Evolutionary conservation across 208 protist genomes (phyloP).

Genomic region (Naegleria fowleri): DNA sequence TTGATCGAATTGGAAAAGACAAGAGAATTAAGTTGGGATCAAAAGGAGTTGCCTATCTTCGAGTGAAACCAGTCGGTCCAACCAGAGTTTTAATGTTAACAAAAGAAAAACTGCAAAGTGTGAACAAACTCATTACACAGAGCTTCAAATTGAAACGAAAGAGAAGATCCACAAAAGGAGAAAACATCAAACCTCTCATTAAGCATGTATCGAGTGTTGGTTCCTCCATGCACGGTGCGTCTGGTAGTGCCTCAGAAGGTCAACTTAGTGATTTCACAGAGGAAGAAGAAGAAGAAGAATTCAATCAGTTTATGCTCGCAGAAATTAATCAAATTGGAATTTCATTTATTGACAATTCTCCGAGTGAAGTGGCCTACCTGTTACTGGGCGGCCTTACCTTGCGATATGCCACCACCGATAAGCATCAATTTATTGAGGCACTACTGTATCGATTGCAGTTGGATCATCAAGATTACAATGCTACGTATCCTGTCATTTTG

Average conservation of each 20-base stretch:
- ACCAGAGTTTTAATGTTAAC: conserved; percentile 5
- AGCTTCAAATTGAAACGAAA: not conserved
- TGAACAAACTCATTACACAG: not conserved
- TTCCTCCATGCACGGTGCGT: not conserved
- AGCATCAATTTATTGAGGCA: not conserved
- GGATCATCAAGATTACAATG: not conserved
- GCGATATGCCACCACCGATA: not conserved
- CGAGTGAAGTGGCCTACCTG: not conserved
- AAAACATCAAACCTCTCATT: not conserved
- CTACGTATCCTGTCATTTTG: not conserved
- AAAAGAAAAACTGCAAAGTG: not conserved
- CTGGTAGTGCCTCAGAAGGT: not conserved
- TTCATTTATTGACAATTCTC: conserved; percentile 18
- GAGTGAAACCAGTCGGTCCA: not conserved
- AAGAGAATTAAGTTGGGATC: not conserved
- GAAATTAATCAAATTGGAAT: not conserved
- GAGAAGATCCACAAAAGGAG: not conserved
- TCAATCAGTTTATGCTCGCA: not conserved
- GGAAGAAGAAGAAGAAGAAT: not conserved
- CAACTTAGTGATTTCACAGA: not conserved
- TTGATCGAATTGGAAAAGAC: not conserved
- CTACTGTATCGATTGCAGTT: not conserved
- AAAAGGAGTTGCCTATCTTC: not conserved
- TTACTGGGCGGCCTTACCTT: not conserved
- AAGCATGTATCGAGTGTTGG: not conserved